Conservation (phyloP, 768 basidiomycete species). For the Dacryopinax primogenitus region DNA sequence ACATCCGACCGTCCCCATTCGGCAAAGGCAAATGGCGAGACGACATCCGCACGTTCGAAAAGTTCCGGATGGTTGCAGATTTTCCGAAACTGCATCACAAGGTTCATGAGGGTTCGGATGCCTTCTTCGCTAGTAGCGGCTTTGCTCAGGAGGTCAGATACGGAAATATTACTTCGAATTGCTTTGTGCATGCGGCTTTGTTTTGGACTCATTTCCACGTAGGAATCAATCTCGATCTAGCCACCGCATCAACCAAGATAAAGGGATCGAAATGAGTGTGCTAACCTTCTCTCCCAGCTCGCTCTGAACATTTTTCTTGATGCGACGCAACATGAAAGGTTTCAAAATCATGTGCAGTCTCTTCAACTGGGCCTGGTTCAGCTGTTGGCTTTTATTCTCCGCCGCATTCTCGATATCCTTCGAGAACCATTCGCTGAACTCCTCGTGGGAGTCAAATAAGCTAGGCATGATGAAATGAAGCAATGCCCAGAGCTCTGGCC, state of each 20-base stretch:
- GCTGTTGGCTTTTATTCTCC: constrained; percentile 59
- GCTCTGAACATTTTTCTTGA: constrained; percentile 98
- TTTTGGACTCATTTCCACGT: constrained; percentile 84
- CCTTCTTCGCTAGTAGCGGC: constrained; percentile 86
- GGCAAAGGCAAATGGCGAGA: constrained; percentile 83
- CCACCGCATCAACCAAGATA: too few species aligned
- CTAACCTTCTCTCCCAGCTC: constrained; percentile 93
- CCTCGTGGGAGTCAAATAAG: constrained; percentile 96
- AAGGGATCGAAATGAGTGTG: background rate
- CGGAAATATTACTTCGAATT: constrained; percentile 82
- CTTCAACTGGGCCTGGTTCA: constrained; percentile 90
- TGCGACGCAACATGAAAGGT: constrained; percentile 94
- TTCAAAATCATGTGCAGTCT: constrained; percentile 97
- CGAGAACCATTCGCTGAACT: constrained; percentile 99
- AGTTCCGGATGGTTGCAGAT: constrained; percentile 98
- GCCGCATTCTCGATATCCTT: constrained; percentile 95
- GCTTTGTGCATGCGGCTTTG: constrained; percentile 84
- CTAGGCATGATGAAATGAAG: constrained; percentile 99
- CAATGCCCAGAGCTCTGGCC: constrained; percentile 86
- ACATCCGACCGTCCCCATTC: constrained; percentile 61
- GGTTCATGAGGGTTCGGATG: constrained; percentile 90
- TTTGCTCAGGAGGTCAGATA: constrained; percentile 85
- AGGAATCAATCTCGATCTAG: constrained; percentile 92
- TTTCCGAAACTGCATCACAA: constrained; percentile 99
- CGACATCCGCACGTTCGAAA: constrained; percentile 92